phyloP scores from a whole-genome alignment of 306 rosid genomes.

The Cicer bijugum region DNA sequence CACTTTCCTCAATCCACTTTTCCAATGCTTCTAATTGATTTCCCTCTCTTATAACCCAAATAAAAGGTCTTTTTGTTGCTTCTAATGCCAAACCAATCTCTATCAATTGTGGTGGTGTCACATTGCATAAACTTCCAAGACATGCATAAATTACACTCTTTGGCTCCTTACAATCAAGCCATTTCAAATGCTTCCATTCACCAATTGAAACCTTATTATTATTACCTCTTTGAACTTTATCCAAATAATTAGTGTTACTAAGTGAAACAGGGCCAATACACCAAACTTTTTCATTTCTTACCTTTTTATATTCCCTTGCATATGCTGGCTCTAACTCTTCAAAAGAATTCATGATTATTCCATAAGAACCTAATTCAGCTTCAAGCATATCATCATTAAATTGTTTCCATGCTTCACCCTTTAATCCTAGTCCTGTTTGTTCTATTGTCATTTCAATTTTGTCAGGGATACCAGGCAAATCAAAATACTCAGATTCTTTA shows the following conservation, averaged over 20 bases:
- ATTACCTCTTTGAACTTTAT: slow-evolving; percentile 65
- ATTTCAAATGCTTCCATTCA: slow-evolving; percentile 43
- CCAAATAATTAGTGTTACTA: slow-evolving; percentile 49
- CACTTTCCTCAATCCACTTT: slow-evolving; percentile 46
- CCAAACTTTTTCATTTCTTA: slow-evolving; percentile 55
- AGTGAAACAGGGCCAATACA: slow-evolving; percentile 58
- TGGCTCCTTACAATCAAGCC: slow-evolving; percentile 58
- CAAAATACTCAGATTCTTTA: slow-evolving; percentile 44
- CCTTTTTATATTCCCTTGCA: slow-evolving; percentile 50
- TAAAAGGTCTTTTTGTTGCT: slow-evolving; percentile 57
- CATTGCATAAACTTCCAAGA: slow-evolving; percentile 58
- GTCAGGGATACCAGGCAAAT: slow-evolving; percentile 54
- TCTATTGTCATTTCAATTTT: slow-evolving; percentile 49
- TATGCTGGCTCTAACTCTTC: slow-evolving; percentile 66
- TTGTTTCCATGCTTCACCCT: background rate
- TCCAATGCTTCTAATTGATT: slow-evolving; percentile 42
- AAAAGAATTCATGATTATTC: slow-evolving; percentile 56
- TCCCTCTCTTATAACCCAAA: slow-evolving; percentile 60
- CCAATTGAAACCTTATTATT: slow-evolving; percentile 47
- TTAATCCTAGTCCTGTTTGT: slow-evolving; percentile 2
- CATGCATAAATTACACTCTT: slow-evolving; percentile 60
- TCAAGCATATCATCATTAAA: background rate
- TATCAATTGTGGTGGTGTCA: slow-evolving; percentile 39
- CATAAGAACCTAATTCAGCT: slow-evolving; percentile 53
- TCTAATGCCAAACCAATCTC: slow-evolving; percentile 62